Percentiles rank a stretch among this genome's conserved stretches.
Evolutionary conservation across 164 flowering plant genomes (phyloP).

Genomic region (Macadamia integrifolia): DNA sequence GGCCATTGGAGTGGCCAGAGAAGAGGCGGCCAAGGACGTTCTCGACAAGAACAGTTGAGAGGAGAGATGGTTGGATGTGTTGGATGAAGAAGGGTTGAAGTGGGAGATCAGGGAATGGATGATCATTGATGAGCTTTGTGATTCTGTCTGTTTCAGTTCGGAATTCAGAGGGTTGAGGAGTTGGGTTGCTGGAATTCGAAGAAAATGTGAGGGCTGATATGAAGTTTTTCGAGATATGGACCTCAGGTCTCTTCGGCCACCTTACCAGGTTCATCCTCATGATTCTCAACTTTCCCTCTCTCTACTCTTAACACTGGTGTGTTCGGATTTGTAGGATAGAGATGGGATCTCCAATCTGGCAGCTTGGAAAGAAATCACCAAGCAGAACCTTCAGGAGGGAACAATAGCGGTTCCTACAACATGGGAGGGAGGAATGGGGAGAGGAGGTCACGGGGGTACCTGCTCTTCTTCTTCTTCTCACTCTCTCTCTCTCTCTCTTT

Average conservation of each 20-base stretch:
- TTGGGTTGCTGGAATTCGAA: slow-evolving; percentile 3
- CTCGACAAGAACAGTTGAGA: slow-evolving; percentile 38
- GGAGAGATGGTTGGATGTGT: slow-evolving; percentile 26
- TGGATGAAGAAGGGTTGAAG: slow-evolving; percentile 38
- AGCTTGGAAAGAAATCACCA: too few species aligned
- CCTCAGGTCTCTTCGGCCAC: slow-evolving; percentile 4
- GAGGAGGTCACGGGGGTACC: too few species aligned
- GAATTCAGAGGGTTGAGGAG: slow-evolving; percentile 3
- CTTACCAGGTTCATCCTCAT: too few species aligned
- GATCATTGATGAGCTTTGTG: slow-evolving; percentile 59
- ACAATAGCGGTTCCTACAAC: too few species aligned
- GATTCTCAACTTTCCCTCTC: too few species aligned
- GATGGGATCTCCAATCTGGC: too few species aligned
- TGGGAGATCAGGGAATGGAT: slow-evolving; percentile 54
- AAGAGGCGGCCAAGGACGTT: slow-evolving; percentile 69
- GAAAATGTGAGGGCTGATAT: not conserved
- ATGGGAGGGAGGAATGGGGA: too few species aligned
- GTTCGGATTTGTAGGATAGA: too few species aligned
- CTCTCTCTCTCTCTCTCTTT: too few species aligned
- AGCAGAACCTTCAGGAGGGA: too few species aligned
- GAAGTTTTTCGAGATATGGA: slow-evolving; percentile 2
- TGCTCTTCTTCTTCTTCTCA: too few species aligned
- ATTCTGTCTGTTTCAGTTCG: slow-evolving; percentile 33
- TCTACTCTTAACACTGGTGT: too few species aligned
- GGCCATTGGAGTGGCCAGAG: slow-evolving; percentile 68